Evolutionary conservation across 192 early-diverging fungal species (phyloP), one percentile per base, ranked within the genome.

Genomic region (Coemansia reversa): DNA sequence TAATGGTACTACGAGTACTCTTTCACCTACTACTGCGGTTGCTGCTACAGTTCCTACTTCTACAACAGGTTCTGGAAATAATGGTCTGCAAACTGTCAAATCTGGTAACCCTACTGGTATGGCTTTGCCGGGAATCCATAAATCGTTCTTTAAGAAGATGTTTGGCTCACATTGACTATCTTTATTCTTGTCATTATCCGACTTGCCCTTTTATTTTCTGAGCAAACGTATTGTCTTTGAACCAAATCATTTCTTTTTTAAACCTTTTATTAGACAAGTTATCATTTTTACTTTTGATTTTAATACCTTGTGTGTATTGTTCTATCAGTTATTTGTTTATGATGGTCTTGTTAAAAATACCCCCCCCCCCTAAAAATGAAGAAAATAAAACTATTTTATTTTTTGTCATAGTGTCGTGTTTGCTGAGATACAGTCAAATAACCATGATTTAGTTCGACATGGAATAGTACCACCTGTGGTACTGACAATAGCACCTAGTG

Each of bases 61-160:
- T 18, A n/a, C 42, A 3, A 30, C 50, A 9, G 52, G 39, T 32
- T 39, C 83, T 33, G 33, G 57, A 9, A 45, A 45, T 45, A 45
- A 45, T 45, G 39, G 39, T 4, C 14, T 45, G 14, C 63, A 63
- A 12, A 12, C 70, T 24, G 54, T 64, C 19, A 53, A 69, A 28
- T 51, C 35, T 60, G 63, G 33, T 55, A 29, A 1, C 19, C 29
- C n/a, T 30, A 18, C 8, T 51, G 19, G 24, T 24, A 52, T 29
- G 19, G 67, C 32, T 27, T 52, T 9, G 16, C 29, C 49, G 20
- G 54, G 60, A 51, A 61, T 58, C 35, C 70, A 72, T n/a, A 73
- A 69, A 59, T 69, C 66, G 23, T 72, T 82, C 52, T 82, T 82
- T 23, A 73, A 67, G 47, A 82, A 76, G 53, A 82, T 82, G 62